Evolutionary conservation across 108 stramenopile genomes (phyloP).

Genomic region (Skeletonema potamos): DNA sequence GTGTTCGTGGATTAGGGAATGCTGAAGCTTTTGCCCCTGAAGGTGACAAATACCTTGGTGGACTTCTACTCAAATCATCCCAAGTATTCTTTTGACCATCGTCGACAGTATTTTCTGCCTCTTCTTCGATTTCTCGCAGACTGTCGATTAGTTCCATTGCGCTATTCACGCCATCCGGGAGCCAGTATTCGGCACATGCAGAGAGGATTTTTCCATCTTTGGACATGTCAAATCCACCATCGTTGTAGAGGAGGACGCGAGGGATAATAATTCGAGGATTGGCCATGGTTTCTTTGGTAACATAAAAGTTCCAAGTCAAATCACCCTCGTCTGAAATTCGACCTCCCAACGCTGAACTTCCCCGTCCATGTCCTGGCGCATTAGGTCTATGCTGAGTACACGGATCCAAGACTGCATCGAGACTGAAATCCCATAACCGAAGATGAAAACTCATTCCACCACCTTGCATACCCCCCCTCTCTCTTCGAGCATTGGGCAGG

Average conservation of each 20-base stretch:
- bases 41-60: background rate
- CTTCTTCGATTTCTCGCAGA: constrained; percentile 33
- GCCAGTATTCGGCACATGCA: constrained; percentile 87
- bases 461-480: constrained; percentile 43
- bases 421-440: constrained; percentile 79
- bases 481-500: constrained; percentile 23
- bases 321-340: constrained; percentile 36
- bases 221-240: constrained; percentile 95
- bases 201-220: constrained; percentile 87
- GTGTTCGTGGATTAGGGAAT: constrained; percentile 34
- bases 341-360: constrained; percentile 17
- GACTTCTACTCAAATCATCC: constrained; percentile 27
- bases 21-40: background rate
- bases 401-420: constrained; percentile 53
- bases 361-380: background rate
- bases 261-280: constrained; percentile 73
- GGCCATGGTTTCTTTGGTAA: constrained; percentile 33
- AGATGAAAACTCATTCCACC: constrained; percentile 77
- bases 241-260: constrained; percentile 93
- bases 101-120: background rate
- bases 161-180: constrained; percentile 74
- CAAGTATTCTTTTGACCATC: constrained; percentile 6
- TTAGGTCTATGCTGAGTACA: background rate
- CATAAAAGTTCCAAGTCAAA: constrained; percentile 30
- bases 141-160: constrained; percentile 73